Percentiles rank a stretch among this genome's conserved stretches.
Evolutionary conservation across 2,329 filamentous ascomycete species (phyloP).

Genomic region (Plectosphaerella cucumerina): DNA sequence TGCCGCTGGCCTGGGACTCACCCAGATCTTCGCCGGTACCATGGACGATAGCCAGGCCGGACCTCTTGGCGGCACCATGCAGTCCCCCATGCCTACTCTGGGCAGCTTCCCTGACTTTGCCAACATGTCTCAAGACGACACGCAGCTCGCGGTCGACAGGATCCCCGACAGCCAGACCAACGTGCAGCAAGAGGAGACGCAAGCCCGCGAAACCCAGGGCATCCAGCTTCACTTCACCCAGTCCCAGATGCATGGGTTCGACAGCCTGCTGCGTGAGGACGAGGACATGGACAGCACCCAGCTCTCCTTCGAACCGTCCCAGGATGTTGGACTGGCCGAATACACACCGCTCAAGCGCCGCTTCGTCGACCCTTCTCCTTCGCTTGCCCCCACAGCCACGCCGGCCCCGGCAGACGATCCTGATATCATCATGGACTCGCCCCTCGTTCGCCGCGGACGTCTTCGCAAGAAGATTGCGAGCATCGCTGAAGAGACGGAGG

Average conservation of each 20-base stretch:
- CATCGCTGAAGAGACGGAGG: slow-evolving; percentile 34
- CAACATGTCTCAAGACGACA: slow-evolving; percentile 48
- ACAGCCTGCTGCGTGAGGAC: slow-evolving; percentile 46
- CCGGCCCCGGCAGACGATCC: slow-evolving; percentile 28
- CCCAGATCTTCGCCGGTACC: slow-evolving; percentile 87
- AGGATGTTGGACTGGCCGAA: slow-evolving; percentile 73
- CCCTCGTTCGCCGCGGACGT: slow-evolving; percentile 57
- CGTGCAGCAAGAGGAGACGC: slow-evolving; percentile 32
- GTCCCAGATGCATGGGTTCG: slow-evolving; percentile 55
- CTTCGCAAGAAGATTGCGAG: slow-evolving; percentile 43
- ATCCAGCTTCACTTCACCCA: slow-evolving; percentile 56
- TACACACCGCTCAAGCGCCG: slow-evolving; percentile 67
- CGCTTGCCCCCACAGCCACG: slow-evolving; percentile 68
- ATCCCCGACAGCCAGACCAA: slow-evolving; percentile 42
- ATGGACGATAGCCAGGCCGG: slow-evolving; percentile 62
- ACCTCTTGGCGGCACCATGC: slow-evolving; percentile 27
- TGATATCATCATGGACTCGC: slow-evolving; percentile 54
- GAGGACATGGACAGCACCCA: slow-evolving; percentile 46
- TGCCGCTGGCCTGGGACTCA: slow-evolving; percentile 67
- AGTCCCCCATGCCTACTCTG: slow-evolving; percentile 50
- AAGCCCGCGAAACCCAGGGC: slow-evolving; percentile 35
- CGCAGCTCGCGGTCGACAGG: slow-evolving; percentile 48
- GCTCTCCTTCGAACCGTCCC: slow-evolving; percentile 69
- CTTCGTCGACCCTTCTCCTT: slow-evolving; percentile 60
- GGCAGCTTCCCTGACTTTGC: slow-evolving; percentile 55